Evolutionary conservation across 345 rosid genomes (phyloP).

Genomic region (Citrus maxima): DNA sequence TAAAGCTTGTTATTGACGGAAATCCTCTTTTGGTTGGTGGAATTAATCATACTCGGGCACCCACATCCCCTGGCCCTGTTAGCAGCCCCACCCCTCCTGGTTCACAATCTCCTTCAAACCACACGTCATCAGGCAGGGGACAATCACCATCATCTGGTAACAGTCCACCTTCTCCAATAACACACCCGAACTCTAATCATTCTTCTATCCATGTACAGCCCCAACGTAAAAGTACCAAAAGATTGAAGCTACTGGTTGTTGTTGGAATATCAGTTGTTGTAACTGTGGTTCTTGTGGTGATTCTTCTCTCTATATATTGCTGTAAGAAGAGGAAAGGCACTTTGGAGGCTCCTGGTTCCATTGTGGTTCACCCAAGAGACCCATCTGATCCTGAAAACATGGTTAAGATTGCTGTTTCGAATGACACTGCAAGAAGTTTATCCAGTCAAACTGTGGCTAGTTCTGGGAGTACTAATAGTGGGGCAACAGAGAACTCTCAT

Average conservation of each 20-base stretch:
- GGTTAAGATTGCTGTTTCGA: slow-evolving; percentile 29
- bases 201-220: slow-evolving; percentile 16
- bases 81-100: slow-evolving; percentile 16
- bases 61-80: slow-evolving; percentile 16
- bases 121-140: background rate
- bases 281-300: slow-evolving; percentile 12
- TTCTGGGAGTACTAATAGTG: slow-evolving; percentile 34
- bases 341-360: slow-evolving; percentile 18
- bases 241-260: slow-evolving; percentile 10
- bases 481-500: slow-evolving; percentile 30
- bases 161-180: slow-evolving; percentile 25
- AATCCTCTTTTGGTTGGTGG: slow-evolving; percentile 34
- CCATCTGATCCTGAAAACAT: slow-evolving; percentile 26
- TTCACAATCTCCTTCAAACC: slow-evolving; percentile 18
- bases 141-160: slow-evolving; percentile 6
- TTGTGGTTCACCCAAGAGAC: slow-evolving; percentile 41
- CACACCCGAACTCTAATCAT: background rate
- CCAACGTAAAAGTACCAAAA: slow-evolving; percentile 5
- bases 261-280: slow-evolving; percentile 18
- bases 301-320: slow-evolving; percentile 24
- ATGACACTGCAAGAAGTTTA: slow-evolving; percentile 22
- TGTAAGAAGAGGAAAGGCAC: slow-evolving; percentile 25
- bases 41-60: slow-evolving; percentile 9
- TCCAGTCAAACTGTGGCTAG: slow-evolving; percentile 28
- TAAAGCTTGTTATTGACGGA: slow-evolving; percentile 38